Evolutionary conservation across 495 filamentous ascomycete species (phyloP).

Genomic region (Aspergillus asperescens): DNA sequence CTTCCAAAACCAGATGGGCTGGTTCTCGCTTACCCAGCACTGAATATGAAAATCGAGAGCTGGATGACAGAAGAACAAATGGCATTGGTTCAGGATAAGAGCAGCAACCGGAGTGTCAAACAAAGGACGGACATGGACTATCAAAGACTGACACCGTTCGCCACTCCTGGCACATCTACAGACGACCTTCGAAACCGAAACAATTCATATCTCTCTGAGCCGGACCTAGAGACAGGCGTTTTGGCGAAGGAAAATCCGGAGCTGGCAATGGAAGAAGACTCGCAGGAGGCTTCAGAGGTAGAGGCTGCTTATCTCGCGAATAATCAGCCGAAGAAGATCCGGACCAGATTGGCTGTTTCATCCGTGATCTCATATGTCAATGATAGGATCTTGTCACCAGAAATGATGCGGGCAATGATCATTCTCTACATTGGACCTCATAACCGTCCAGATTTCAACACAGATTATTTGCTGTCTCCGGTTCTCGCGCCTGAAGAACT

Average conservation of each 20-base stretch:
- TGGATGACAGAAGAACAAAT: slow-evolving; percentile 99
- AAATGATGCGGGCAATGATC: slow-evolving; percentile 99
- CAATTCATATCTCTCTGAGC: slow-evolving; percentile 20
- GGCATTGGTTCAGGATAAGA: slow-evolving; percentile 81
- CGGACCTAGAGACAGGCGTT: slow-evolving; percentile 36
- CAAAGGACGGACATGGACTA: slow-evolving; percentile 72
- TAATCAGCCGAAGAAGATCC: slow-evolving; percentile 61
- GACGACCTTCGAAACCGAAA: slow-evolving; percentile 30
- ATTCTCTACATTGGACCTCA: slow-evolving; percentile 95
- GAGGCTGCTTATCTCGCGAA: slow-evolving; percentile 38
- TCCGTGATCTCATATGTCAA: slow-evolving; percentile 98
- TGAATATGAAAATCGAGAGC: slow-evolving; percentile 96
- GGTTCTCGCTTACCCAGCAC: slow-evolving; percentile 78
- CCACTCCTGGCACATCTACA: slow-evolving; percentile 64
- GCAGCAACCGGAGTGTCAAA: slow-evolving; percentile 68
- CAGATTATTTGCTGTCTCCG: slow-evolving; percentile 84
- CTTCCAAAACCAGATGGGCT: slow-evolving; percentile 77
- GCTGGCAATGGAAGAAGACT: slow-evolving; percentile 21
- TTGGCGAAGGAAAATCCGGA: slow-evolving; percentile 26
- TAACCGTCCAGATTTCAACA: slow-evolving; percentile 84
- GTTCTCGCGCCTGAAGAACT: slow-evolving; percentile 81
- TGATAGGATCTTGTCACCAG: slow-evolving; percentile 88
- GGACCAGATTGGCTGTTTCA: slow-evolving; percentile 82
- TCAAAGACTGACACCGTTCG: slow-evolving; percentile 50
- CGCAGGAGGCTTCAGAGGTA: slow-evolving; percentile 22